Percentiles rank a stretch among this genome's conserved stretches.
Conservation (phyloP, 257 asterid species). For the Echites panduratus region DNA sequence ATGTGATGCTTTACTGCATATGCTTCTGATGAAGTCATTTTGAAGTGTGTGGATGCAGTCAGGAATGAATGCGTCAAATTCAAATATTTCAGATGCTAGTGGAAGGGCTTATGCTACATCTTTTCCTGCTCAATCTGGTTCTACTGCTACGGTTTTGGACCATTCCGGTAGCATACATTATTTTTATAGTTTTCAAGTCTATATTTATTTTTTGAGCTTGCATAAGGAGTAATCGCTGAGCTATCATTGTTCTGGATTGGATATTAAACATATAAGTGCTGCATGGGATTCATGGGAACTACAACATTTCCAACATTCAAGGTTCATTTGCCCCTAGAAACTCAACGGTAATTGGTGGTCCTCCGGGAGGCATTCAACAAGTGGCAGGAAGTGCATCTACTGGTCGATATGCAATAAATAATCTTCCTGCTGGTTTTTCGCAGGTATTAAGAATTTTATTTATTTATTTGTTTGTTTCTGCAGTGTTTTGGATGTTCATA, state of each 20-base stretch:
- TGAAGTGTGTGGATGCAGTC: slow-evolving; percentile 41
- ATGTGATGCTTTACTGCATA: background rate
- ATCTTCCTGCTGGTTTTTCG: slow-evolving; percentile 62
- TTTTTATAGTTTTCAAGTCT: slow-evolving; percentile 14
- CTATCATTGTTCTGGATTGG: slow-evolving; percentile 5
- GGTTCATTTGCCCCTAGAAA: slow-evolving; percentile 66
- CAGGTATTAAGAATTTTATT: slow-evolving; percentile 43
- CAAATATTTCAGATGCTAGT: slow-evolving; percentile 58
- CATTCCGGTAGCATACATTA: slow-evolving; percentile 52
- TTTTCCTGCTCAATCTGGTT: slow-evolving; percentile 70
- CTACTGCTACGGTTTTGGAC: slow-evolving; percentile 55
- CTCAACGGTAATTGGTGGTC: slow-evolving; percentile 52
- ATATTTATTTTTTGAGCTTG: background rate
- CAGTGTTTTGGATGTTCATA: background rate
- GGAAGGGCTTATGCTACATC: slow-evolving; percentile 62
- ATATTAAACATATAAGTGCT: slow-evolving; percentile 65
- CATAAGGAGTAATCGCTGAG: slow-evolving; percentile 1
- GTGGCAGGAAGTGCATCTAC: slow-evolving; percentile 60
- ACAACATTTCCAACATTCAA: slow-evolving; percentile 61
- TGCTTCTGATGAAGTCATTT: background rate
- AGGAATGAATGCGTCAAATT: slow-evolving; percentile 62
- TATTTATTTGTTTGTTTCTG: background rate
- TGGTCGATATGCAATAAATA: slow-evolving; percentile 63
- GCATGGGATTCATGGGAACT: slow-evolving; percentile 69
- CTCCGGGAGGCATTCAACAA: slow-evolving; percentile 67